A percentile compares a stretch with the other conserved stretches of the same genome.
Conservation (phyloP, 2,329 filamentous ascomycete genomes). For the Fusarium sp. region DNA sequence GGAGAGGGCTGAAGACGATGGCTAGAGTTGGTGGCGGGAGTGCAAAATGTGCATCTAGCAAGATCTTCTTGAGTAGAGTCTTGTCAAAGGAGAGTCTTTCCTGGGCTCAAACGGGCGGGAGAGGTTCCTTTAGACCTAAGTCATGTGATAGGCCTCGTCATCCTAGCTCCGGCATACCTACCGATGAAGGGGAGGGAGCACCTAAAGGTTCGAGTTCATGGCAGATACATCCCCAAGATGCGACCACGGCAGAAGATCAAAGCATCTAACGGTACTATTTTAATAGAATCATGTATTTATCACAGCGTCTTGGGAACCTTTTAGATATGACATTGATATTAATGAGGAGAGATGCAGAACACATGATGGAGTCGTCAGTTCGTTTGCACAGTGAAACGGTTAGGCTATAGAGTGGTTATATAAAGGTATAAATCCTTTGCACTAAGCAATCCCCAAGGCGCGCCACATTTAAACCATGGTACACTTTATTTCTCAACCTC, state of each 20-base stretch:
- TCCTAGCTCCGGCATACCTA: background rate
- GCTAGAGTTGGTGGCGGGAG: no score
- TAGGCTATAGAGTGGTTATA: background rate
- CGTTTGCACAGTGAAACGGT: background rate
- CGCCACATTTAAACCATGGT: no score
- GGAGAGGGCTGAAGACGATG: no score
- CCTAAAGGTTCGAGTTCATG: no score
- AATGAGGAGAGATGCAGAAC: background rate
- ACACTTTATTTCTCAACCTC: background rate
- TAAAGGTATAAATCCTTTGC: no score
- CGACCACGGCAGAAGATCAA: background rate
- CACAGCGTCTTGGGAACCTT: background rate
- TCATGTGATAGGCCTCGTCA: background rate
- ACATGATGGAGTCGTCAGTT: background rate
- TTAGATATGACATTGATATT: background rate
- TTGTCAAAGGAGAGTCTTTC: background rate
- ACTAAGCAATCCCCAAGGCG: no score
- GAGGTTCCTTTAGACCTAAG: background rate
- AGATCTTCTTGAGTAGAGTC: no score
- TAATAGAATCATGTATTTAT: no score
- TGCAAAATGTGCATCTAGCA: no score
- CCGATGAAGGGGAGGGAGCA: no score
- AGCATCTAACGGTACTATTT: background rate
- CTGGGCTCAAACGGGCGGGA: background rate
- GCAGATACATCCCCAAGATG: background rate